Percentiles rank a stretch among this genome's conserved stretches.
These are phyloP conservation scores for Neurospora sublineolata DNA, from an alignment of 495 filamentous ascomycete species.

Conservation along the genomic window DNA sequence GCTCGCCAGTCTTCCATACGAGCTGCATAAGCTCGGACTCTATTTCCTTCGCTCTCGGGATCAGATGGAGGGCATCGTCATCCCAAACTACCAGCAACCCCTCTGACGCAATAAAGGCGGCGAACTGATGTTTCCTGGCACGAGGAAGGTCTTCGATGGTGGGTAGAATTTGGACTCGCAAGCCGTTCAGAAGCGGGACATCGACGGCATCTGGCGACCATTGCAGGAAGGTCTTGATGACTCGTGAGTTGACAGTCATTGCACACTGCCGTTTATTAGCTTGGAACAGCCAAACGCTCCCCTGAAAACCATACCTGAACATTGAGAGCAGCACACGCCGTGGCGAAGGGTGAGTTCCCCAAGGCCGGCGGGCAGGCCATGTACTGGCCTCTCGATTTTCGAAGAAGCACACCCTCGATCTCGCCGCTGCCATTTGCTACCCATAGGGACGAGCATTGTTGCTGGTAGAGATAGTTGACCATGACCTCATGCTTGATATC, in stretches of 20 bases:
- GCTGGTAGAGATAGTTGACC: slow-evolving; percentile 72
- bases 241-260: slow-evolving; percentile 69
- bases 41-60: slow-evolving; percentile 53
- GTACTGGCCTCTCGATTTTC: slow-evolving; percentile 55
- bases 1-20: slow-evolving; percentile 49
- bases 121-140: slow-evolving; percentile 63
- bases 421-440: slow-evolving; percentile 52
- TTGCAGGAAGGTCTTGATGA: slow-evolving; percentile 62
- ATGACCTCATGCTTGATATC: slow-evolving; percentile 78
- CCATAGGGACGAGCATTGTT: slow-evolving; percentile 62
- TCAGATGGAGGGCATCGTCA: slow-evolving; percentile 58
- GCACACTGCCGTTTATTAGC: slow-evolving; percentile 40
- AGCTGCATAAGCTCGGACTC: slow-evolving; percentile 64
- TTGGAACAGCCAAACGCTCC: not conserved
- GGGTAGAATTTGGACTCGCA: slow-evolving; percentile 61
- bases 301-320: slow-evolving; percentile 40
- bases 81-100: slow-evolving; percentile 64
- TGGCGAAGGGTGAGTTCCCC: slow-evolving; percentile 43
- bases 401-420: slow-evolving; percentile 58
- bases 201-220: slow-evolving; percentile 61
- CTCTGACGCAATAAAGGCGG: slow-evolving; percentile 61
- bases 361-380: slow-evolving; percentile 57
- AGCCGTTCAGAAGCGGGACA: slow-evolving; percentile 63
- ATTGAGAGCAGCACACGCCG: slow-evolving; percentile 55
- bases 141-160: slow-evolving; percentile 55